Conservation (phyloP, 1,284 basidiomycete genomes). For the Cutaneotrichosporon sp. region DNA sequence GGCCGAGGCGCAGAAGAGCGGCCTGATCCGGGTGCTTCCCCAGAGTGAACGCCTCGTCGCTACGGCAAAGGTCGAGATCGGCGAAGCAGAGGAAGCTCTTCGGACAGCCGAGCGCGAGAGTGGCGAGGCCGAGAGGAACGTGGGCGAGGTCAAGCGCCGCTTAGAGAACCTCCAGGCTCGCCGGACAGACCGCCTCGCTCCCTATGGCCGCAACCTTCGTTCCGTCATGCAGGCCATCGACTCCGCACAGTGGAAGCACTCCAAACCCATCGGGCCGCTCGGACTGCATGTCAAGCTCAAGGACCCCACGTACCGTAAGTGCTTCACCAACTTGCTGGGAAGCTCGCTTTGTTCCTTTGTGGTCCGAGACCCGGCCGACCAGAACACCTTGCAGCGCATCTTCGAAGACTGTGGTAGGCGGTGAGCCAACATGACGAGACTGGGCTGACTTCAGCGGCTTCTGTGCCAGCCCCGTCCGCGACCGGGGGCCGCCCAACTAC, state of each 20-base stretch:
- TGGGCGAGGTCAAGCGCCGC: background rate
- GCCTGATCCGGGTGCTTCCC: background rate
- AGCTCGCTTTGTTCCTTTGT: constrained; percentile 70
- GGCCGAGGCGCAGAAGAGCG: background rate
- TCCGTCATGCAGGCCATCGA: constrained; percentile 61
- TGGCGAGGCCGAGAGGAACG: background rate
- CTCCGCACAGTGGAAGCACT: constrained; percentile 64
- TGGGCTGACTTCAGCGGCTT: background rate
- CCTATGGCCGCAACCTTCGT: constrained; percentile 24
- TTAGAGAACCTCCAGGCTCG: constrained; percentile 1
- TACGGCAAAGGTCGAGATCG: background rate
- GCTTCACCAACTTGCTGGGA: constrained; percentile 70
- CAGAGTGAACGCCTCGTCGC: constrained; percentile 1
- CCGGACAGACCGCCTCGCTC: background rate
- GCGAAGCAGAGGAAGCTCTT: background rate
- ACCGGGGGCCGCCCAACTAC: background rate
- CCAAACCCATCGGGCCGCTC: constrained; percentile 81
- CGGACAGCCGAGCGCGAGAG: background rate
- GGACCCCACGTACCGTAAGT: constrained; percentile 67
- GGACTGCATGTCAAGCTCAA: constrained; percentile 72
- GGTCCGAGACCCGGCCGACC: constrained; percentile 72
- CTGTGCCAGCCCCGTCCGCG: background rate
- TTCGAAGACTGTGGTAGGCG: constrained; percentile 55
- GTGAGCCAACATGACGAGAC: constrained; percentile 21
- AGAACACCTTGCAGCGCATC: constrained; percentile 63